A percentile compares a stretch with the other conserved stretches of the same genome.
Conservation (phyloP, 495 filamentous ascomycete species). For the Extremus antarcticus region DNA sequence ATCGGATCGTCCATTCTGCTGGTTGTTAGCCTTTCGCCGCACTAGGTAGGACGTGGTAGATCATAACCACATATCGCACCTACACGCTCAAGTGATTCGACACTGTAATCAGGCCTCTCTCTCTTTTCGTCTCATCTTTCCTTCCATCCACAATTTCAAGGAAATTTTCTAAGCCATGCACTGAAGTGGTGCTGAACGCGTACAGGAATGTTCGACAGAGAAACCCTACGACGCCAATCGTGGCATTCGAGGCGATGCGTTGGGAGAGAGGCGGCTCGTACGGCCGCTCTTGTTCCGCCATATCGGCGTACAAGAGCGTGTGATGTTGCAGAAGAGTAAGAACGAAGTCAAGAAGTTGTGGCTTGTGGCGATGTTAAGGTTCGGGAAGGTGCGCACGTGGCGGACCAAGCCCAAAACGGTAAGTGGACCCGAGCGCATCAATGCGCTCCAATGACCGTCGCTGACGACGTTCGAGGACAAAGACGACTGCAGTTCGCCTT, state of each 20-base stretch:
- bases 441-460: background rate
- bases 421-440: background rate
- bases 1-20: conserved; percentile 84
- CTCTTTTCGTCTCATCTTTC: conserved; percentile 53
- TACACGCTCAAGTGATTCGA: conserved; percentile 96
- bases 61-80: conserved; percentile 32
- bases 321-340: background rate
- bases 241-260: conserved; percentile 22
- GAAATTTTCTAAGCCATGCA: conserved; percentile 63
- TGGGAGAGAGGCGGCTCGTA: conserved; percentile 17
- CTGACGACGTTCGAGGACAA: background rate
- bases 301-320: conserved; percentile 4
- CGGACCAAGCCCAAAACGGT: background rate
- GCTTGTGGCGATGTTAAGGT: too few species aligned
- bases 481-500: background rate
- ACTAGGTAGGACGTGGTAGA: background rate
- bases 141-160: conserved; percentile 64
- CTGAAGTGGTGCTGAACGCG: conserved; percentile 37
- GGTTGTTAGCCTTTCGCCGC: conserved; percentile 1
- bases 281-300: conserved; percentile 15
- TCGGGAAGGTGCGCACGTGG: background rate
- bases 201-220: conserved; percentile 29
- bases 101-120: conserved; percentile 83
- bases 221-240: conserved; percentile 26
- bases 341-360: background rate